Base-by-base conservation (phyloP, 768 basidiomycete genomes). In the Crepidotus variabilis region DNA sequence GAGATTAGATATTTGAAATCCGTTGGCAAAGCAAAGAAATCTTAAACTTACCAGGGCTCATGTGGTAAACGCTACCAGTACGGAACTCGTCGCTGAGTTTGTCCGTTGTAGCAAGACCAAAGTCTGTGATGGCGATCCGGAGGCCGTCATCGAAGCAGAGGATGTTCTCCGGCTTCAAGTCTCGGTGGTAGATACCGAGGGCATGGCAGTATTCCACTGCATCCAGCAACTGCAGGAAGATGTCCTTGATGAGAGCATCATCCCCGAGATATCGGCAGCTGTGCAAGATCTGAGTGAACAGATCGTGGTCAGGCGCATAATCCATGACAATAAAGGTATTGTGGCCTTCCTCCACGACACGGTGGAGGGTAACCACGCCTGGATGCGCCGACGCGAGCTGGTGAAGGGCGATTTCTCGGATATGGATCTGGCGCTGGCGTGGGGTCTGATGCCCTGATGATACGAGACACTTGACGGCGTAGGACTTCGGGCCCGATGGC, bases 91-190 rank as follows among this genome's bases (percentile, higher is more conserved):
- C 84, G 65, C 92, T 94, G 59, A 86, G 76, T 69, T 84, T 85
- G 61, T 96, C 94, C 34, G 89, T 89, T 2, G 95, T 97, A 13
- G 95, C 89, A 22, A 98, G 84, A 50, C 96, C 96, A 69, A 98
- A 98, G 74, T 98, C 96, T 47, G 94, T 95, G 68, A 98, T 84
- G 61, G 92, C 87, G 60, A 98, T 84, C 59, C 85, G 81, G 60
- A 85, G 79, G 59, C 94, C 94, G 66, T 84, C 77, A 71, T 88
- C 80, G 77, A 87, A 90, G 74, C 93, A 95, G 57, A 98, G 79
- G 60, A 97, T 87, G 71, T 92, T 96, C 77, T 98, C 96, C 14
- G 96, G 96, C 78, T 98, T 99, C 67, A 99, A 78, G 70, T 98
- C 97, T 56, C 96, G 91, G 71, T 98, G 97, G 76, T 92, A 97